These are phyloP conservation scores for Monosporozyma siamensis DNA, from an alignment of 805 yeast species.

Conservation along the genomic window DNA sequence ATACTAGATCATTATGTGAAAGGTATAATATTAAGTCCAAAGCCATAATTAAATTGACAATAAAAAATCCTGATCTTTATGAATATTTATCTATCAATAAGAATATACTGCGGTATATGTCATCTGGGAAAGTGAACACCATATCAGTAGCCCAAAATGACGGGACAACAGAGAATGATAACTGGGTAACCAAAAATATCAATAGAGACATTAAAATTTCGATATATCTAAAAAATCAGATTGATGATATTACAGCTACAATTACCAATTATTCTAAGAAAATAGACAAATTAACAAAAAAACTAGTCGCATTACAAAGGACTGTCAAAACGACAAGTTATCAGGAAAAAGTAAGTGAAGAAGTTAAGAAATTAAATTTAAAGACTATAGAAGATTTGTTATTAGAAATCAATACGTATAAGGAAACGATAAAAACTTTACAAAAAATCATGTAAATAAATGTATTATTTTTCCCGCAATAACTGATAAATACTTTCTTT, in stretches of 20 bases:
- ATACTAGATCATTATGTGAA: conserved; percentile 80
- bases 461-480: neutral
- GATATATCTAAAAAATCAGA: conserved; percentile 74
- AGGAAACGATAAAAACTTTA: neutral
- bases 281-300: conserved; percentile 52
- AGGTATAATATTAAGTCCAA: conserved; percentile 63
- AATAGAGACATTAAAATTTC: conserved; percentile 69
- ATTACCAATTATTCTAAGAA: conserved; percentile 70
- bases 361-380: conserved; percentile 50
- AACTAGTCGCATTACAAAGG: conserved; percentile 54
- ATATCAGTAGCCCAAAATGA: conserved; percentile 50
- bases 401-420: neutral
- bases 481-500: no score
- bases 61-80: conserved; percentile 25
- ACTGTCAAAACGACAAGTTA: conserved; percentile 63
- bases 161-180: conserved; percentile 65
- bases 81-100: neutral
- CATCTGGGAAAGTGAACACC: neutral
- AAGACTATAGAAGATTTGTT: neutral
- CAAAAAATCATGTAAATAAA: conserved; percentile 4
- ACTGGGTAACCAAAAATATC: conserved; percentile 38
- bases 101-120: neutral
- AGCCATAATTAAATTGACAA: conserved; percentile 66
- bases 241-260: conserved; percentile 76
- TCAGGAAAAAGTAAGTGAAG: conserved; percentile 68